Conservation (phyloP, 1,139 yeast species). For the Debaryomyces sp. region DNA sequence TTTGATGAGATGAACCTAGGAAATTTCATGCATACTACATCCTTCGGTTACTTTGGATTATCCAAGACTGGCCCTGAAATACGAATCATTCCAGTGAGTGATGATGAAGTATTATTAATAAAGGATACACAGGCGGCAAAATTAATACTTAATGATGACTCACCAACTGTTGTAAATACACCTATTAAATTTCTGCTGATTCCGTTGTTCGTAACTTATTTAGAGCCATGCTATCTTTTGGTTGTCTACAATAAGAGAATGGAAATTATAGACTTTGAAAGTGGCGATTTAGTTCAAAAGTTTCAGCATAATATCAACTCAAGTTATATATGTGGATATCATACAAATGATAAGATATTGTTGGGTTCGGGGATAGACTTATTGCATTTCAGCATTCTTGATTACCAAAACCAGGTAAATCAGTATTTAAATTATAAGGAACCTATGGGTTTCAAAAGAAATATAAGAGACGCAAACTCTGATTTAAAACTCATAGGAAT, state of each 20-base stretch:
- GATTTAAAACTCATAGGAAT: conserved; percentile 38
- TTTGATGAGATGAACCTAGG: conserved; percentile 17
- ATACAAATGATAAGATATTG: conserved; percentile 23
- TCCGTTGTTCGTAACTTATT: conserved; percentile 34
- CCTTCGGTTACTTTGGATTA: conserved; percentile 34
- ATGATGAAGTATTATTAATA: conserved; percentile 24
- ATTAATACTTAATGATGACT: conserved; percentile 15
- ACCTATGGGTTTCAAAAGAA: conserved; percentile 17
- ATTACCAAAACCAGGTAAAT: conserved; percentile 44
- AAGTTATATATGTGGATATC: conserved; percentile 20
- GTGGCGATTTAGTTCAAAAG: conserved; percentile 47
- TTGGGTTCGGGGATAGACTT: conserved; percentile 32
- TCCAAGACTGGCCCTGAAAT: conserved; percentile 23
- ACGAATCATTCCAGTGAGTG: conserved; percentile 23
- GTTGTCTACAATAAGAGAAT: conserved; percentile 40
- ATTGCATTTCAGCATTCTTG: conserved; percentile 30
- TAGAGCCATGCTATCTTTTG: conserved; percentile 52
- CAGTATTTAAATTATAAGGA: conserved; percentile 35
- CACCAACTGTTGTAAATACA: conserved; percentile 19
- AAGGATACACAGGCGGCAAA: conserved; percentile 30
- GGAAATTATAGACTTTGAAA: conserved; percentile 47
- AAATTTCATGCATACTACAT: conserved; percentile 24
- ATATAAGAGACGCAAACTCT: conserved; percentile 27
- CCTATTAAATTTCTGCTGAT: conserved; percentile 28
- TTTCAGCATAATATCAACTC: conserved; percentile 37